Evolutionary conservation across 2,329 filamentous ascomycete genomes (phyloP), one percentile per base, ranked within the genome.

Genomic region (Plenodomus biglobosus): DNA sequence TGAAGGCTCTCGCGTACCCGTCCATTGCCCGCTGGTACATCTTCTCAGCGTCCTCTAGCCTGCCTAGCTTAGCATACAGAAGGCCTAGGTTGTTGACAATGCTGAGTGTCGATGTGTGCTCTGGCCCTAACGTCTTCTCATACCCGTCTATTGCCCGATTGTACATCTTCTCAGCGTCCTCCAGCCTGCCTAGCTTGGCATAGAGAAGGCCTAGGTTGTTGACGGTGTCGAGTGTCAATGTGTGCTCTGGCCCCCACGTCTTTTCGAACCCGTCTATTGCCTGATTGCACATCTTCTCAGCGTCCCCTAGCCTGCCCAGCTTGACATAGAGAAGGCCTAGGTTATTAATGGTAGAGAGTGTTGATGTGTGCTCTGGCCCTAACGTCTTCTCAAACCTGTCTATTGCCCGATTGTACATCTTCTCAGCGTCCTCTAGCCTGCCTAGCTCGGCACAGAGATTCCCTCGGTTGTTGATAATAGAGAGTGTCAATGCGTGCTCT

Each of bases 191-290:
- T 52, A 55, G 54, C 41, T 52, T 18, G 17, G 16, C 30, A 43
- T 60, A 62, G 52, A 61, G 45, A 27, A n/a, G 45, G 44, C 50
- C 55, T 19, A 62, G 41, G 50, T 56, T 59, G 45, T 56, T 50
- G 41, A 62, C 52, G 27, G 46, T 56, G 5, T 30, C 18, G 8
- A 61, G 59, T 50, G 57, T 62, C 16, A 40, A 56, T 40, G 38
- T 34, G 37, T 50, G 53, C 34, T 50, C 42, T 11, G 38, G 39
- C 37, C 56, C 50, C 21, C 57, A 48, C 46, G 40, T 49, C 46
- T 58, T 44, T 50, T 61, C 50, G 2, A 35, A 38, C 15, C 58
- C 56, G 53, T 46, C 47, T 37, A 61, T 49, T 35, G 50, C 55
- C 44, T 40, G 44, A 37, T 39, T n/a, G 45, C 56, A 62, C 56